Evolutionary conservation across 805 yeast genomes (phyloP).

Genomic region (Cyberlindnera suaveolens): DNA sequence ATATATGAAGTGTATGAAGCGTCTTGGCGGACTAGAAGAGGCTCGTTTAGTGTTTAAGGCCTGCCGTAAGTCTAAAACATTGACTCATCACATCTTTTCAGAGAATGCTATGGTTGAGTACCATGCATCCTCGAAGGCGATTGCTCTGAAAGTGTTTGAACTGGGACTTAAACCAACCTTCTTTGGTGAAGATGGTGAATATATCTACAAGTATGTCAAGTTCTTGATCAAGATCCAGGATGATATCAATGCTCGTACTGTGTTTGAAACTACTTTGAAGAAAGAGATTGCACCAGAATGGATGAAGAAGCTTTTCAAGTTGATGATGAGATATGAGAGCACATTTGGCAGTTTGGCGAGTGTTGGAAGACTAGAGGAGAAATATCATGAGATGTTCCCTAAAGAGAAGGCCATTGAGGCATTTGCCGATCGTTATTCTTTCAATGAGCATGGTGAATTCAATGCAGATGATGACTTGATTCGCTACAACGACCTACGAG

Average conservation of each 20-base stretch:
- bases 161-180: slow-evolving; percentile 58
- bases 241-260: slow-evolving; percentile 65
- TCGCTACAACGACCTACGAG: slow-evolving; percentile 24
- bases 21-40: slow-evolving; percentile 60
- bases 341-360: slow-evolving; percentile 65
- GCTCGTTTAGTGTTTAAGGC: slow-evolving; percentile 68
- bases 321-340: slow-evolving; percentile 63
- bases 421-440: slow-evolving; percentile 32
- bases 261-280: slow-evolving; percentile 67
- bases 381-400: slow-evolving; percentile 63
- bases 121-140: slow-evolving; percentile 44
- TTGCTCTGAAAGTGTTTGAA: slow-evolving; percentile 73
- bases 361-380: slow-evolving; percentile 56
- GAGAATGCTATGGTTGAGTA: slow-evolving; percentile 83
- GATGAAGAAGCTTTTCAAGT: slow-evolving; percentile 43
- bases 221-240: slow-evolving; percentile 65
- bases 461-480: slow-evolving; percentile 19
- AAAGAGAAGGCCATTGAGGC: slow-evolving; percentile 35
- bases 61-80: slow-evolving; percentile 49
- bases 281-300: slow-evolving; percentile 24
- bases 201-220: slow-evolving; percentile 61
- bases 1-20: slow-evolving; percentile 65
- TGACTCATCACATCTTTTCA: slow-evolving; percentile 72
- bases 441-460: slow-evolving; percentile 21
- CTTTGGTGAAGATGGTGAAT: slow-evolving; percentile 48